phyloP scores from a whole-genome alignment of 1,284 basidiomycete genomes.

The Uromyces viciae-fabae region DNA sequence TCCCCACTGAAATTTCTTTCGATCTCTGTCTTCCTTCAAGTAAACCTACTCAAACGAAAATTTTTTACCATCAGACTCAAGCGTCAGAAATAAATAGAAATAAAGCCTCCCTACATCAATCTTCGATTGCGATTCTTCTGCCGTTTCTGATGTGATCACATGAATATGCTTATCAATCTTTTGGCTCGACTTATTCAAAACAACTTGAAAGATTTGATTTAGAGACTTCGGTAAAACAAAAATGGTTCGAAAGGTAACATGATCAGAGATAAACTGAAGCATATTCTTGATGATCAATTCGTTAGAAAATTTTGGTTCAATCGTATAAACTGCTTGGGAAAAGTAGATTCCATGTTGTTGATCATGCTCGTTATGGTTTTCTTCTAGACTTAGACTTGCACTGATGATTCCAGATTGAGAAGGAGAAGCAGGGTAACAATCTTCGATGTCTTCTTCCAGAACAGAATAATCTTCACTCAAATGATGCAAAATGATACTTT shows the following conservation, averaged over 20 bases:
- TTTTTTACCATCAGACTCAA: neutral
- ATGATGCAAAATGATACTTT: neutral
- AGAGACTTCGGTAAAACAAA: slow-evolving; percentile 46
- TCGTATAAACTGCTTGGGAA: slow-evolving; percentile 49
- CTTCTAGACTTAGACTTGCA: slow-evolving; percentile 48
- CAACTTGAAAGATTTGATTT: slow-evolving; percentile 44
- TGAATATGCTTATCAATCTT: slow-evolving; percentile 27
- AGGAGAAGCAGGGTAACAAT: slow-evolving; percentile 49
- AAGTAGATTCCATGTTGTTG: slow-evolving; percentile 46
- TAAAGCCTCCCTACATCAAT: neutral
- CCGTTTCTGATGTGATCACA: neutral
- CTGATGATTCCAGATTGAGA: slow-evolving; percentile 49
- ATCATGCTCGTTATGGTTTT: slow-evolving; percentile 7
- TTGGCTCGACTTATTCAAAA: slow-evolving; percentile 44
- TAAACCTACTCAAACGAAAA: slow-evolving; percentile 42
- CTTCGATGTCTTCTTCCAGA: slow-evolving; percentile 31
- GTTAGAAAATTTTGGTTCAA: slow-evolving; percentile 6
- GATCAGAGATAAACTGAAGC: slow-evolving; percentile 32
- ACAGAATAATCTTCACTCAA: slow-evolving; percentile 35
- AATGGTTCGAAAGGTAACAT: slow-evolving; percentile 47
- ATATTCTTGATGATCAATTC: slow-evolving; percentile 11
- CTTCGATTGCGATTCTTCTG: neutral
- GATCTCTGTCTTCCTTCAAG: slow-evolving; percentile 45
- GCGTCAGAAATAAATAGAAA: neutral
- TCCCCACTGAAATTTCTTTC: slow-evolving; percentile 48